Evolutionary conservation across 345 rosid genomes (phyloP).

Genomic region (Eucalyptus erythrocorys): DNA sequence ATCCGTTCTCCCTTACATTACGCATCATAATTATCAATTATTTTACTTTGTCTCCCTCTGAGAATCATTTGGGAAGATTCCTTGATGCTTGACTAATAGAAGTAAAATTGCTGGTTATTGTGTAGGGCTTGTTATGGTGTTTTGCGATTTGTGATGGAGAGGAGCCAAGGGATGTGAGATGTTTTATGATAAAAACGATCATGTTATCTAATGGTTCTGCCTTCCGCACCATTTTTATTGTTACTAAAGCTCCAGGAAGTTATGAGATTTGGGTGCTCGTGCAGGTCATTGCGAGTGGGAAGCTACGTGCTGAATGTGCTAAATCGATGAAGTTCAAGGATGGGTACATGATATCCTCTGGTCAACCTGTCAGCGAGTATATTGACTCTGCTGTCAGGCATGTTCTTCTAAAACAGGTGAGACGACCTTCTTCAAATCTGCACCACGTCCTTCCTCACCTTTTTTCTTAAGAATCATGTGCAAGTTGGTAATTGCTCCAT

Average conservation of each 20-base stretch:
- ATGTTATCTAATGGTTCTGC: neutral
- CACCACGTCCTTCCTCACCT: neutral
- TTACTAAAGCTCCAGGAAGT: neutral
- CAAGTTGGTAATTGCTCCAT: neutral
- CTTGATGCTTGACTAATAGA: neutral
- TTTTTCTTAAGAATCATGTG: neutral
- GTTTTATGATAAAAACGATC: neutral
- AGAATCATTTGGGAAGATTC: neutral
- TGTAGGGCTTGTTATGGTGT: slow-evolving; percentile 36
- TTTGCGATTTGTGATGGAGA: slow-evolving; percentile 26
- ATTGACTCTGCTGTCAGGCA: slow-evolving; percentile 37
- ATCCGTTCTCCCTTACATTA: too few relatives aligned
- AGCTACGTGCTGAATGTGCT: slow-evolving; percentile 28
- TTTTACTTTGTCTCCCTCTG: neutral
- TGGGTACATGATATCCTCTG: slow-evolving; percentile 41
- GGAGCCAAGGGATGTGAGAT: slow-evolving; percentile 34
- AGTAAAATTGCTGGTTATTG: neutral
- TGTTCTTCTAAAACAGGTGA: slow-evolving; percentile 30
- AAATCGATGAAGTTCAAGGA: slow-evolving; percentile 43
- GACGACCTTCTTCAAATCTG: neutral
- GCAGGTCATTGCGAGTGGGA: slow-evolving; percentile 36
- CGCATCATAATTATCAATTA: neutral
- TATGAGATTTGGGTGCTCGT: neutral
- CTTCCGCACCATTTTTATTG: neutral
- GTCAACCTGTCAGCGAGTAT: slow-evolving; percentile 30